A percentile compares a stretch with the other conserved stretches of the same genome.
Conservation (phyloP, 1,284 basidiomycete species). For the Trichosporon sp. region DNA sequence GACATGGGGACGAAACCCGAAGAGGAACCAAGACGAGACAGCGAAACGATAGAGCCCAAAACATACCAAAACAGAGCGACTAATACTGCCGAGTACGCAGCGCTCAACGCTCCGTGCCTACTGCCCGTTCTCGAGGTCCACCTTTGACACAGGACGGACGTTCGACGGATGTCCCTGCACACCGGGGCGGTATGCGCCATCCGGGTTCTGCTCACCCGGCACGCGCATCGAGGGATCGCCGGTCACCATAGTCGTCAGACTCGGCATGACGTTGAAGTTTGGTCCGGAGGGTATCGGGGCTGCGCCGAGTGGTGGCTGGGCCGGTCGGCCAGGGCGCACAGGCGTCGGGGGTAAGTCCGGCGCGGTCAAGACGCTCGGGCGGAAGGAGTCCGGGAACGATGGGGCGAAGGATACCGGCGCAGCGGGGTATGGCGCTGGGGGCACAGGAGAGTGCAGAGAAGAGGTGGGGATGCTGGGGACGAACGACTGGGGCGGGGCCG, state of each 20-base stretch:
- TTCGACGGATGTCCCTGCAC: background rate
- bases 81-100: no score
- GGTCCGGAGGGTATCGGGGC: background rate
- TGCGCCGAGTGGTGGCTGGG: background rate
- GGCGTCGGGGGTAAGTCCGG: slow-evolving; percentile 1
- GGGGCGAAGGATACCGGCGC: background rate
- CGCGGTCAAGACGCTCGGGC: background rate
- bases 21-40: no score
- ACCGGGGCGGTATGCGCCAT: background rate
- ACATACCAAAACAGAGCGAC: no score
- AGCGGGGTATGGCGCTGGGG: background rate
- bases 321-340: background rate
- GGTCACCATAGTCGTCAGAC: background rate
- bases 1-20: no score
- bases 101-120: background rate
- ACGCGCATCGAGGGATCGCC: background rate
- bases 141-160: background rate
- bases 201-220: background rate
- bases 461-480: background rate
- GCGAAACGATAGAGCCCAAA: no score
- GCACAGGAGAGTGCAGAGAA: background rate
- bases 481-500: background rate
- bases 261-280: background rate
- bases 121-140: background rate
- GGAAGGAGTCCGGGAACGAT: background rate